A percentile compares a stretch with the other conserved stretches of the same genome.
Conservation (phyloP, 495 filamentous ascomycete species). For the Elasticomyces elasticus region DNA sequence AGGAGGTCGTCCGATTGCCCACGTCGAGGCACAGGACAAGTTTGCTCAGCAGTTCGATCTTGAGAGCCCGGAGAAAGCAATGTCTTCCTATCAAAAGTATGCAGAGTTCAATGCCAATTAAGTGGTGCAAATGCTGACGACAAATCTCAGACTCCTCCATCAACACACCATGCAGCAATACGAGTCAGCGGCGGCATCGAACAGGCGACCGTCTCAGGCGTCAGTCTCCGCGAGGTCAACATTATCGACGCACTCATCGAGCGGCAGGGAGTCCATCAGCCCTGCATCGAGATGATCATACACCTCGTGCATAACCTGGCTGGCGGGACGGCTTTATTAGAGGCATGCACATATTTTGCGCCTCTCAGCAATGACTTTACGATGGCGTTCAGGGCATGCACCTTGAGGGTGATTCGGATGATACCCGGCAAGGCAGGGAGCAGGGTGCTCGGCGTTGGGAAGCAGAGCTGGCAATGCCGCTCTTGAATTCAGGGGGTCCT, state of each 20-base stretch:
- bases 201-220: constrained; percentile 11
- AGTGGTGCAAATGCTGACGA: background rate
- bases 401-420: background rate
- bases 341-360: background rate
- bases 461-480: background rate
- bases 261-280: constrained; percentile 4
- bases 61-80: constrained; percentile 24
- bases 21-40: constrained; percentile 25
- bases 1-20: constrained; percentile 16
- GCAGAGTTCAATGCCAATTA: background rate
- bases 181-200: constrained; percentile 17
- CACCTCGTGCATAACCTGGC: background rate
- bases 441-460: background rate
- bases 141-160: constrained; percentile 21
- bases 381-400: background rate
- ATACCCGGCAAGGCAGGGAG: background rate
- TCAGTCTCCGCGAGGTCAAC: background rate
- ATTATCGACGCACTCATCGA: constrained; percentile 5
- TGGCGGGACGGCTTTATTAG: background rate
- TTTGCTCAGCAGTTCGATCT: constrained; percentile 28
- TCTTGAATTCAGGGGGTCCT: background rate
- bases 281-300: background rate
- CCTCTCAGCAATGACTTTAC: background rate
- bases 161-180: constrained; percentile 26
- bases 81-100: constrained; percentile 28